Evolutionary conservation across 768 basidiomycete genomes (phyloP).

Genomic region (Strobilomyces echinocephalus): DNA sequence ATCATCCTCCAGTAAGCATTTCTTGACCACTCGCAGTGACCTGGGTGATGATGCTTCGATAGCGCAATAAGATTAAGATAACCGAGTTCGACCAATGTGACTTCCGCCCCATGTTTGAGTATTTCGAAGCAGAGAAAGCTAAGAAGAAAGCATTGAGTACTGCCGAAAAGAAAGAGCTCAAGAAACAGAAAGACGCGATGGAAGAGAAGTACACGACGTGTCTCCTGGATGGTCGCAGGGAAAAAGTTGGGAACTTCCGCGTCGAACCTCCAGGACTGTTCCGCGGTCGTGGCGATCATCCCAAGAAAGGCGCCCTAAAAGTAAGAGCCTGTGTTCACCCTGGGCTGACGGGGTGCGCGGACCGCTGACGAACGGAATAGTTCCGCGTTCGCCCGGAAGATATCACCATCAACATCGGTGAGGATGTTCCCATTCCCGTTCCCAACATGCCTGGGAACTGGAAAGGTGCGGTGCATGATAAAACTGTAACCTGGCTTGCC

Average conservation of each 20-base stretch:
- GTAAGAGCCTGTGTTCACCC: slow-evolving; percentile 37
- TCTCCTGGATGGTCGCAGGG: slow-evolving; percentile 91
- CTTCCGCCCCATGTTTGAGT: slow-evolving; percentile 90
- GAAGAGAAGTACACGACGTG: slow-evolving; percentile 86
- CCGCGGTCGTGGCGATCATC: slow-evolving; percentile 96
- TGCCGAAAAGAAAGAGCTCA: slow-evolving; percentile 88
- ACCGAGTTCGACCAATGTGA: slow-evolving; percentile 77
- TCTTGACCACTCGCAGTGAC: slow-evolving; percentile 5
- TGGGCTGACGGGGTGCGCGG: background rate
- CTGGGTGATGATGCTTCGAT: slow-evolving; percentile 6
- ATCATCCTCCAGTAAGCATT: slow-evolving; percentile 74
- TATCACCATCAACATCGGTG: slow-evolving; percentile 91
- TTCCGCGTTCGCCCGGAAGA: slow-evolving; percentile 89
- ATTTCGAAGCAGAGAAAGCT: slow-evolving; percentile 88
- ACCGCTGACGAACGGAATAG: slow-evolving; percentile 37
- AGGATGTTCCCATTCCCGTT: slow-evolving; percentile 65
- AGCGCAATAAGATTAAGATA: slow-evolving; percentile 75
- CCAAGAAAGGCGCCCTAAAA: slow-evolving; percentile 94
- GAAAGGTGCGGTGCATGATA: slow-evolving; percentile 85
- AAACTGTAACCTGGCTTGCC: slow-evolving; percentile 98
- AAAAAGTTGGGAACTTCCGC: slow-evolving; percentile 97
- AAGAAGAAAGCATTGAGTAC: slow-evolving; percentile 83
- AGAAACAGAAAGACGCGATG: slow-evolving; percentile 76
- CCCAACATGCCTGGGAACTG: slow-evolving; percentile 92
- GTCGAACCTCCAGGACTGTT: slow-evolving; percentile 99